Percentiles rank a stretch among this genome's conserved stretches.
These are phyloP conservation scores for Melanogaster broomeanus DNA, from an alignment of 768 basidiomycete species.

Conservation along the genomic window DNA sequence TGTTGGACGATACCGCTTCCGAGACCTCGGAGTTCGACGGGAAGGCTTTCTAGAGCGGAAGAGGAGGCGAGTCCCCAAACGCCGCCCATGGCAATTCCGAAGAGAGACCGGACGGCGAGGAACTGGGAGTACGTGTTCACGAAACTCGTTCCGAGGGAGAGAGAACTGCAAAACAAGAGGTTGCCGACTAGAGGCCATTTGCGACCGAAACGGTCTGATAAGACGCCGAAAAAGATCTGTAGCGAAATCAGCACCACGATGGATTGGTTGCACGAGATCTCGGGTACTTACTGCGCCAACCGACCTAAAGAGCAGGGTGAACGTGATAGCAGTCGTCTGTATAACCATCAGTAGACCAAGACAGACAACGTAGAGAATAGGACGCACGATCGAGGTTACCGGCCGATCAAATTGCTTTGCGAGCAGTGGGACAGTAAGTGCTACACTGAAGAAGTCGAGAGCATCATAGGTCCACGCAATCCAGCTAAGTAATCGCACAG, in stretches of 20 bases:
- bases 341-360: neutral
- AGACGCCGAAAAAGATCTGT: slow-evolving; percentile 71
- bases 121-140: slow-evolving; percentile 76
- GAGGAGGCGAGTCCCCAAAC: slow-evolving; percentile 86
- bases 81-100: slow-evolving; percentile 88
- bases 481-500: slow-evolving; percentile 52
- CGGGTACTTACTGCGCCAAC: slow-evolving; percentile 57
- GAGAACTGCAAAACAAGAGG: slow-evolving; percentile 64
- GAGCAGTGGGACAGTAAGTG: slow-evolving; percentile 55
- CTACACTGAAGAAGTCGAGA: slow-evolving; percentile 83
- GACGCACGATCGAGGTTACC: slow-evolving; percentile 43
- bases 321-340: slow-evolving; percentile 80
- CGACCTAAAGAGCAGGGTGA: slow-evolving; percentile 91
- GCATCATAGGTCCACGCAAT: slow-evolving; percentile 88
- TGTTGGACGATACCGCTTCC: slow-evolving; percentile 85
- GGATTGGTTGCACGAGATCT: neutral
- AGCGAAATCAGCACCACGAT: neutral
- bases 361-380: neutral
- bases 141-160: slow-evolving; percentile 84
- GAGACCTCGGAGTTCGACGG: slow-evolving; percentile 82
- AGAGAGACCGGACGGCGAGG: slow-evolving; percentile 79
- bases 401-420: slow-evolving; percentile 46
- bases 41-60: slow-evolving; percentile 87
- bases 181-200: slow-evolving; percentile 91
- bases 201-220: slow-evolving; percentile 86